Percentiles rank a stretch among this genome's conserved stretches.
These are phyloP conservation scores for Rhodotorula toruloides DNA, from an alignment of 768 basidiomycete genomes.

Conservation along the genomic window DNA sequence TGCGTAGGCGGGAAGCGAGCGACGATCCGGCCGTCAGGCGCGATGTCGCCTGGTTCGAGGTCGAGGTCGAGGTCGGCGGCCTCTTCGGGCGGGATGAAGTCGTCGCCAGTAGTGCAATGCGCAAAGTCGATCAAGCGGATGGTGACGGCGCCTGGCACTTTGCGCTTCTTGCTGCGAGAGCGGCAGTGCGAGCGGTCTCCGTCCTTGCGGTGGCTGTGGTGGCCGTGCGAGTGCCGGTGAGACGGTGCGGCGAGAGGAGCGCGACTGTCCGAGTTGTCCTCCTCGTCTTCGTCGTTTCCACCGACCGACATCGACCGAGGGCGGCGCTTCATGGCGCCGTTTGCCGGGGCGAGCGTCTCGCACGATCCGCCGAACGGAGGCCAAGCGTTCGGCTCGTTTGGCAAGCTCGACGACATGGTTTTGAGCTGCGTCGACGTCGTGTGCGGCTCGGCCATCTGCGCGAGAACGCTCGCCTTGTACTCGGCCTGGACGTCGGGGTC, in stretches of 20 bases:
- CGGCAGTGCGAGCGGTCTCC: conserved; percentile 44
- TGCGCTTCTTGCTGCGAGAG: conserved; percentile 68
- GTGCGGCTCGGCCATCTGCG: conserved; percentile 12
- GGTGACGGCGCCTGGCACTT: conserved; percentile 76
- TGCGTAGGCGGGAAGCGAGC: conserved; percentile 94
- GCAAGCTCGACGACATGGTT: conserved; percentile 23
- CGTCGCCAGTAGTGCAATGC: conserved; percentile 90
- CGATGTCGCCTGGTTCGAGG: conserved; percentile 50
- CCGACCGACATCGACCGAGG: conserved; percentile 31
- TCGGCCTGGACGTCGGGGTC: conserved; percentile 77
- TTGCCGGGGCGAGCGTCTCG: not conserved
- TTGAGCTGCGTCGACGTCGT: not conserved
- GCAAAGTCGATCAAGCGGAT: conserved; percentile 98
- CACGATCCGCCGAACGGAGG: conserved; percentile 7
- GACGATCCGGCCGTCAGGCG: conserved; percentile 73
- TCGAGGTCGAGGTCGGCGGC: conserved; percentile 56
- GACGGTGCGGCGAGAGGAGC: not conserved
- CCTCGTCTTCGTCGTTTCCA: conserved; percentile 38
- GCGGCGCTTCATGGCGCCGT: not conserved
- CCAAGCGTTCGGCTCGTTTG: conserved; percentile 15
- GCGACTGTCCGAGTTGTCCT: conserved; percentile 5
- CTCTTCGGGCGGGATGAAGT: conserved; percentile 58
- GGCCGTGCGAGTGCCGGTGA: not conserved
- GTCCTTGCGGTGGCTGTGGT: not conserved
- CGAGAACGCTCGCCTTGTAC: conserved; percentile 39